Evolutionary conservation across 169 alveolate species (phyloP).

Genomic region (Sarcocystis neurona): DNA sequence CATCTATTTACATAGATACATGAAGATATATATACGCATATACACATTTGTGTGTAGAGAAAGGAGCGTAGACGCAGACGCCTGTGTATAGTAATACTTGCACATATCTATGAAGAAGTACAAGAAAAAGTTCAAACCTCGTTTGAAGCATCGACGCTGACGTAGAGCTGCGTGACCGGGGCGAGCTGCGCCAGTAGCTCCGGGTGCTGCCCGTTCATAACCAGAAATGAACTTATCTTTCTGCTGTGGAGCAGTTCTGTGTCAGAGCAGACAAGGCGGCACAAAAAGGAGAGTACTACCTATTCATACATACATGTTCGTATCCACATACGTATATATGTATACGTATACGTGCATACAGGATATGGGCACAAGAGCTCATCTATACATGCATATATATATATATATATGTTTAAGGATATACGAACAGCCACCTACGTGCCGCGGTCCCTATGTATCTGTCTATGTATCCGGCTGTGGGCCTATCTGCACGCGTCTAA

Average conservation of each 20-base stretch:
- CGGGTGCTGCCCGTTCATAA: conserved; percentile 90
- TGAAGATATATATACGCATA: not conserved
- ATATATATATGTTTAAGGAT: too few species aligned
- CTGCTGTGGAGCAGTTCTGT: conserved; percentile 2
- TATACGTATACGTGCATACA: too few species aligned
- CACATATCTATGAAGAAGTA: too few species aligned
- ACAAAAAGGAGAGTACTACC: not conserved
- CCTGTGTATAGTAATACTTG: not conserved
- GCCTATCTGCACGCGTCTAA: too few species aligned
- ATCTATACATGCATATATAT: not conserved
- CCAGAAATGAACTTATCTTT: conserved; percentile 45
- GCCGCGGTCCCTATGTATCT: too few species aligned
- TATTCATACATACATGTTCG: not conserved
- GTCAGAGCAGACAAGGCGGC: not conserved
- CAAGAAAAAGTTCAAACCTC: conserved; percentile 1
- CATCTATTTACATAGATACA: not conserved
- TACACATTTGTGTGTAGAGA: not conserved
- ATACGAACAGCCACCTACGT: too few species aligned
- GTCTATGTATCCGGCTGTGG: too few species aligned
- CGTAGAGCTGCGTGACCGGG: conserved; percentile 81
- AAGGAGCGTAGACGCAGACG: not conserved
- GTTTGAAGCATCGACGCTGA: conserved; percentile 67
- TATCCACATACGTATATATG: too few species aligned
- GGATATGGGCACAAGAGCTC: not conserved
- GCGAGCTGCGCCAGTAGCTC: conserved; percentile 75